Evolutionary conservation across 208 protist species (phyloP), one percentile per base, ranked within the genome.

Genomic region (Giardia duodenalis): DNA sequence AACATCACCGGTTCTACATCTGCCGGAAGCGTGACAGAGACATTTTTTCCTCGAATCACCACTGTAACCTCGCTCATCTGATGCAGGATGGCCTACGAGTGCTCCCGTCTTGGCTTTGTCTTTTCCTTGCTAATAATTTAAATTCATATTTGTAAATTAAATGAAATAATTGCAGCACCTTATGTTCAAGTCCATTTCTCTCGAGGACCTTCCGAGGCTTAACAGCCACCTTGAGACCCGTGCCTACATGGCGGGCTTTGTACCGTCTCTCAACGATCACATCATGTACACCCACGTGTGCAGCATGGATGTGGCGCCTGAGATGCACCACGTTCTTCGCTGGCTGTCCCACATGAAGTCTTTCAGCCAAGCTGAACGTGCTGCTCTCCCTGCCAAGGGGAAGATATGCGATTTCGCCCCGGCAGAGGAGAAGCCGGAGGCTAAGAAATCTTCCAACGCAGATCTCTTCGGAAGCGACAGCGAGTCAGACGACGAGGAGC

Each of bases 401-500:
- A 89, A 4, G 3, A 42, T 44, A 19, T 89, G 86, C 46, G 42
- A 46, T 0, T 86, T n/a, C n/a, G 43, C 88, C 86, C 10, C 10
- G 3, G 44, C 87, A 39, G 45, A 39, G 4, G 87, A 93, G 3
- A 90, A 92, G 39, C 46, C 1, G 48, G 92, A 86, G 88, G 44
- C 1, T 1, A 42, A 67, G 1, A 42, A 43, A 1, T 48, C 19
- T 30, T 39, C 2, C 4, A 43, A 48, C 42, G 86, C 22, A 19
- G 92, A 93, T 47, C 90, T 93, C 47, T 93, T 93, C 47, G 92
- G 92, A 44, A 48, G 44, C 45, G 92, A 92, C 2, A 1, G 0
- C 1, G 92, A 93, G 44, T 19, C n/a, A 0, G 67, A 92, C 2
- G 92, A 89, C 86, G 44, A 1, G 1, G 90, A 48, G 30, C 42